Evolutionary conservation across 345 rosid species (phyloP), one percentile per base, ranked within the genome.

Genomic region (Rhizophora mangle): DNA sequence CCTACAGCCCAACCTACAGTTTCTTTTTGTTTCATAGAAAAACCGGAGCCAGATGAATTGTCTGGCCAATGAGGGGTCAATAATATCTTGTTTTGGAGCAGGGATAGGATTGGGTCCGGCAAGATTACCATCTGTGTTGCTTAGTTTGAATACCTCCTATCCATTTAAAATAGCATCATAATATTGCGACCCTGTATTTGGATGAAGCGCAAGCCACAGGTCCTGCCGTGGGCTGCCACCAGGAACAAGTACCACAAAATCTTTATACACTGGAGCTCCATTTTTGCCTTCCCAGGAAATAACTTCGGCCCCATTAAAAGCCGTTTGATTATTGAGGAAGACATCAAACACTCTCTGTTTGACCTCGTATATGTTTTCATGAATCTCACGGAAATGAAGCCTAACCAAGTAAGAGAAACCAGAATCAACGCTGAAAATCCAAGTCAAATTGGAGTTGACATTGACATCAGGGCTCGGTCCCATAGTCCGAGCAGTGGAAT

Each of bases 381-480:
- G 9, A 55, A 73, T 51, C 73, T 78, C 81, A 24, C 75, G 76
- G 59, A 78, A 82, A 64, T 79, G 82, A 18, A 79, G 72, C 68
- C 82, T 64, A 36, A 82, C 56, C 59, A 82, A 55, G 76, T 79
- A 79, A 43, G 20, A 11, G 70, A 79, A 82, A 0, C 76, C 70
- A 1, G 70, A 31, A 19, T 82, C 81, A 7, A 79, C 69, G 8
- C 63, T 29, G 51, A 80, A 73, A 11, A 30, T 56, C 83, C 78
- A 76, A 15, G 70, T 72, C 37, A 80, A 22, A 36, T 72, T 76
- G 52, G 31, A 76, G 5, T 52, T 43, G 53, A 30, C 8, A 24
- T 58, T 67, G 60, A 68, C 32, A 21, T 15, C 8, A 15, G 65
- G 59, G 36, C 51, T 4, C 2, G 67, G 62, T 27, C 65, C 75